phyloP scores from a whole-genome alignment of 257 asterid genomes.

The Nicotiana attenuata region DNA sequence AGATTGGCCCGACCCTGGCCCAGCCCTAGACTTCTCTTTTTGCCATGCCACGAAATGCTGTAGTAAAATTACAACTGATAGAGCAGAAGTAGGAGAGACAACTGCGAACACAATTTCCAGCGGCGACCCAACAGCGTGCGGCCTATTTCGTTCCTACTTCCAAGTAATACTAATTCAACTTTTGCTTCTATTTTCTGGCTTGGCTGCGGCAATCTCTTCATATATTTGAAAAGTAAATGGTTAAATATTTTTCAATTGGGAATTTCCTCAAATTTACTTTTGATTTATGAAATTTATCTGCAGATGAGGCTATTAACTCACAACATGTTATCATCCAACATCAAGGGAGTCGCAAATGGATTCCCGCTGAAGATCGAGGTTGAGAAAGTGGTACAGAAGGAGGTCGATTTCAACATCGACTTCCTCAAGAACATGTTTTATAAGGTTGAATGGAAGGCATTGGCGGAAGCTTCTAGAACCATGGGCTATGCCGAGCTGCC shows the following conservation, averaged over 20 bases:
- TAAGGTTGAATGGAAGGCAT: conserved; percentile 74
- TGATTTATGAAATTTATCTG: neutral
- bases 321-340: conserved; percentile 81
- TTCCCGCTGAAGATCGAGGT: conserved; percentile 67
- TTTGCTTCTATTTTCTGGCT: neutral
- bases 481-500: conserved; percentile 80
- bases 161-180: neutral
- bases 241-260: neutral
- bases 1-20: neutral
- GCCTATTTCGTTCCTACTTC: neutral
- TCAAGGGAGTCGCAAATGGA: conserved; percentile 74
- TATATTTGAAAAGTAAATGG: neutral
- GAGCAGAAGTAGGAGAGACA: neutral
- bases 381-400: conserved; percentile 51
- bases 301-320: conserved; percentile 86
- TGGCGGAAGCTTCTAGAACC: conserved; percentile 60
- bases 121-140: neutral
- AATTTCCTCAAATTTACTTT: neutral
- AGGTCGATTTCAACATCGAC: conserved; percentile 59
- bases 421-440: conserved; percentile 72
- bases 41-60: neutral
- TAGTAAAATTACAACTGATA: neutral
- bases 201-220: neutral
- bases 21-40: conserved; percentile 2
- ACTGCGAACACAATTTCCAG: neutral